phyloP scores from a whole-genome alignment of 371 early-diverging fungal genomes.

The Dichotomocladium elegans region DNA sequence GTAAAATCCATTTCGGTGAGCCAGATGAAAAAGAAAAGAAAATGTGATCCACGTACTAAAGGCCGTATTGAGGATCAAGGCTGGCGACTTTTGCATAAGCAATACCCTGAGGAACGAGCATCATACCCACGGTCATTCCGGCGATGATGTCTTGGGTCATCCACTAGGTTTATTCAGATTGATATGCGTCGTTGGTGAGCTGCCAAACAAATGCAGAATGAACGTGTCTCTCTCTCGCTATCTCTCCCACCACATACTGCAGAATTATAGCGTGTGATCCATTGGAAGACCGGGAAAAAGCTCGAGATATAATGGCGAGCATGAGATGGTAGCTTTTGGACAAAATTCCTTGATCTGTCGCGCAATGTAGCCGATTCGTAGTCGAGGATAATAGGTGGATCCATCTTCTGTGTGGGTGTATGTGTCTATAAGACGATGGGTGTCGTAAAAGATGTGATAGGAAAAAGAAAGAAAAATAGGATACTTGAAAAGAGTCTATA shows the following conservation, averaged over 20 bases:
- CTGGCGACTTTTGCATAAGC: constrained; percentile 81
- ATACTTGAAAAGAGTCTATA: no score
- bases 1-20: not conserved
- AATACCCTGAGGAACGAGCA: constrained; percentile 84
- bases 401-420: not conserved
- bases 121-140: constrained; percentile 81
- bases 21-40: not conserved
- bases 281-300: constrained; percentile 18
- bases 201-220: not conserved
- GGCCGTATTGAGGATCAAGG: constrained; percentile 50
- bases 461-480: no score
- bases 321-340: not conserved
- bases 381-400: constrained; percentile 7
- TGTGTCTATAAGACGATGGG: no score
- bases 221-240: not conserved
- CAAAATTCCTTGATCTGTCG: not conserved
- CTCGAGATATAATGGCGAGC: constrained; percentile 5
- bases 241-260: constrained; percentile 22
- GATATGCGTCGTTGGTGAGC: not conserved
- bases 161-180: constrained; percentile 45
- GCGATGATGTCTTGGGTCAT: constrained; percentile 79
- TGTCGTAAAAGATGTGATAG: no score
- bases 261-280: constrained; percentile 28
- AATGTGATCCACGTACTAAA: constrained; percentile 15
- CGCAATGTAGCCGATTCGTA: constrained; percentile 6